Percentiles rank a stretch among this genome's conserved stretches.
Conservation (phyloP, 108 stramenopile genomes). For the Mediolabrus comicus region DNA sequence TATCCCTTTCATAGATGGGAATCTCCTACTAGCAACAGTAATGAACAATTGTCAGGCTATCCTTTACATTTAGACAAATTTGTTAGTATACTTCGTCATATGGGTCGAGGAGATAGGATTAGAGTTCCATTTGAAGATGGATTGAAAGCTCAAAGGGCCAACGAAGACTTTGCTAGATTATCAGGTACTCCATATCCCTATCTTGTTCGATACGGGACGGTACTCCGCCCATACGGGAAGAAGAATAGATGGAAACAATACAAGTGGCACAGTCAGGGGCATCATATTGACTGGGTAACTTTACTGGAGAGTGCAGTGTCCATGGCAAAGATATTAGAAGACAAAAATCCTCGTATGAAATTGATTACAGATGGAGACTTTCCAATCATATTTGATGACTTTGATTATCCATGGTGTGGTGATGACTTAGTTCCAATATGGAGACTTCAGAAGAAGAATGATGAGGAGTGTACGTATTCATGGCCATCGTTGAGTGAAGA, state of each 20-base stretch:
- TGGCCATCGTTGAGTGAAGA: slow-evolving; percentile 33
- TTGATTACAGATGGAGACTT: slow-evolving; percentile 31
- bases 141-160: slow-evolving; percentile 6
- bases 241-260: slow-evolving; percentile 23
- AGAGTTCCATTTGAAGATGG: slow-evolving; percentile 12
- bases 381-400: slow-evolving; percentile 29
- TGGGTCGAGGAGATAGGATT: slow-evolving; percentile 24
- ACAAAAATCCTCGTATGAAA: slow-evolving; percentile 23
- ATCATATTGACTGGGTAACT: slow-evolving; percentile 34
- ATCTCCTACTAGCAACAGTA: neutral
- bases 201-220: slow-evolving; percentile 15
- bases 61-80: slow-evolving; percentile 29
- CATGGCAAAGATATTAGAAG: slow-evolving; percentile 25
- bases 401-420: slow-evolving; percentile 34
- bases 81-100: slow-evolving; percentile 16
- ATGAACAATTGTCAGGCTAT: slow-evolving; percentile 12
- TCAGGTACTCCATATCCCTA: slow-evolving; percentile 21
- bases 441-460: slow-evolving; percentile 1
- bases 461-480: slow-evolving; percentile 11
- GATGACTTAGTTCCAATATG: slow-evolving; percentile 34
- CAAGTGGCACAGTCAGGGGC: slow-evolving; percentile 28
- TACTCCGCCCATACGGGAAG: slow-evolving; percentile 16
- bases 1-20: slow-evolving; percentile 36
- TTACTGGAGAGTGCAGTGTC: slow-evolving; percentile 29
- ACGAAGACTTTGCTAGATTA: slow-evolving; percentile 18